Evolutionary conservation across 2,329 filamentous ascomycete genomes (phyloP).

Genomic region (Nemania bipapillata): DNA sequence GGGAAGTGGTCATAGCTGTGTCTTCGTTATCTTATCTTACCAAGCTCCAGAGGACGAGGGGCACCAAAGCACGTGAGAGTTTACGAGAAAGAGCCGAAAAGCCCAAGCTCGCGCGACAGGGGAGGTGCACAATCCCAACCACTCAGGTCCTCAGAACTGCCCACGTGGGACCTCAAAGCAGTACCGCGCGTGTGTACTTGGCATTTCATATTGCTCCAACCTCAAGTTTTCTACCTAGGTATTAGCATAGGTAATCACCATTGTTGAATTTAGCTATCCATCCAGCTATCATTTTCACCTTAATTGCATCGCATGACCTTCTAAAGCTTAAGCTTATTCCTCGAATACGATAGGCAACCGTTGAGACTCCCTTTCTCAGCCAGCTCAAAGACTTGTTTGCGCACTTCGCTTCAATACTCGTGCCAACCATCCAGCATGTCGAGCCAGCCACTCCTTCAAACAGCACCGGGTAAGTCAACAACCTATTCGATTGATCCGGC

Average conservation of each 20-base stretch:
- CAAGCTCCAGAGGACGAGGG: conserved; percentile 14
- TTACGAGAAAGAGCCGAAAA: conserved; percentile 2
- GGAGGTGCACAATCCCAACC: neutral
- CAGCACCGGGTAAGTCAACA: conserved; percentile 76
- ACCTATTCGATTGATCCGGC: conserved; percentile 5
- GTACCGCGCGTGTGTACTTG: conserved; percentile 1
- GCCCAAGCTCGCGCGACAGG: neutral
- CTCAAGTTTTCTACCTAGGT: conserved; percentile 27
- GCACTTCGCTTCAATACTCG: conserved; percentile 2
- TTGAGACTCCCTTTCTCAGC: conserved; percentile 1
- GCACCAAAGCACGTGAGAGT: conserved; percentile 29
- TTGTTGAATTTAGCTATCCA: conserved; percentile 18
- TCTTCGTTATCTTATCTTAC: conserved; percentile 15
- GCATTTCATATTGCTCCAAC: conserved; percentile 15
- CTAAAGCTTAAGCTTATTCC: neutral
- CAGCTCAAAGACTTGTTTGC: neutral
- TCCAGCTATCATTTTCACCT: conserved; percentile 3
- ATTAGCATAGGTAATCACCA: conserved; percentile 18
- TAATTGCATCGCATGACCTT: conserved; percentile 2
- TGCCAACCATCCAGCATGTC: conserved; percentile 72
- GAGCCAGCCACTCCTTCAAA: conserved; percentile 93
- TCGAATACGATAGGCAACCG: conserved; percentile 5
- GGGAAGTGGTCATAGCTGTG: neutral
- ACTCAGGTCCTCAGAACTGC: conserved; percentile 20
- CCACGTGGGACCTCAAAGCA: conserved; percentile 23